Percentiles rank a stretch among this genome's conserved stretches.
Conservation (phyloP, 495 filamentous ascomycete genomes). For the Neurospora cerealis region DNA sequence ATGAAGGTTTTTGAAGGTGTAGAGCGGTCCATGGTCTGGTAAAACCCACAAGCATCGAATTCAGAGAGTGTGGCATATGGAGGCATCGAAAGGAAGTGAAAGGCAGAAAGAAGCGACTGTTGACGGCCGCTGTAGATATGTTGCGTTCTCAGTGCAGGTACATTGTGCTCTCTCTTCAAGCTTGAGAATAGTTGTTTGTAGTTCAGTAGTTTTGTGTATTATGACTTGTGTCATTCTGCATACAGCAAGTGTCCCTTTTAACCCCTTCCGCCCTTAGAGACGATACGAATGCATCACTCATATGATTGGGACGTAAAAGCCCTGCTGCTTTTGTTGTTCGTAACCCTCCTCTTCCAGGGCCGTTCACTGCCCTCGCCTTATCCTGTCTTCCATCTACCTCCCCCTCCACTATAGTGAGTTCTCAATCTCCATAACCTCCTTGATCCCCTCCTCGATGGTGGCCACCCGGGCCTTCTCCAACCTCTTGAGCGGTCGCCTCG, state of each 20-base stretch:
- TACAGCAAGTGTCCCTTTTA: background rate
- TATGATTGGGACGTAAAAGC: background rate
- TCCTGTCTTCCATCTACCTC: background rate
- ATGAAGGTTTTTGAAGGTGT: background rate
- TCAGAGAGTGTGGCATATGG: background rate
- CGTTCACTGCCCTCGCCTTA: background rate
- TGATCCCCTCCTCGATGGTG: conserved; percentile 60
- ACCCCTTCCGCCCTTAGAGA: background rate
- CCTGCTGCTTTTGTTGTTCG: background rate
- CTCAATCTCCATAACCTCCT: conserved; percentile 53
- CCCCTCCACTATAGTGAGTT: conserved; percentile 26
- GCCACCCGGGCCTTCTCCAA: conserved; percentile 50
- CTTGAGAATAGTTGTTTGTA: background rate
- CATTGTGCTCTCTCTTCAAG: background rate
- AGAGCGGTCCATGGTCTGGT: background rate
- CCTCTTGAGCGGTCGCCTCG: conserved; percentile 61
- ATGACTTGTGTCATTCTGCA: background rate
- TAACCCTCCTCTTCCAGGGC: background rate
- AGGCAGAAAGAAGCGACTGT: background rate
- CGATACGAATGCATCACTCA: background rate
- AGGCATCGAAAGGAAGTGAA: background rate
- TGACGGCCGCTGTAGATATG: background rate
- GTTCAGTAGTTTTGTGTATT: background rate
- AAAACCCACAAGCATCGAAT: background rate
- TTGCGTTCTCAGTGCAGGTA: background rate